These are phyloP conservation scores for Falciphora oryzae DNA, from an alignment of 2,329 filamentous ascomycete genomes.

Conservation along the genomic window DNA sequence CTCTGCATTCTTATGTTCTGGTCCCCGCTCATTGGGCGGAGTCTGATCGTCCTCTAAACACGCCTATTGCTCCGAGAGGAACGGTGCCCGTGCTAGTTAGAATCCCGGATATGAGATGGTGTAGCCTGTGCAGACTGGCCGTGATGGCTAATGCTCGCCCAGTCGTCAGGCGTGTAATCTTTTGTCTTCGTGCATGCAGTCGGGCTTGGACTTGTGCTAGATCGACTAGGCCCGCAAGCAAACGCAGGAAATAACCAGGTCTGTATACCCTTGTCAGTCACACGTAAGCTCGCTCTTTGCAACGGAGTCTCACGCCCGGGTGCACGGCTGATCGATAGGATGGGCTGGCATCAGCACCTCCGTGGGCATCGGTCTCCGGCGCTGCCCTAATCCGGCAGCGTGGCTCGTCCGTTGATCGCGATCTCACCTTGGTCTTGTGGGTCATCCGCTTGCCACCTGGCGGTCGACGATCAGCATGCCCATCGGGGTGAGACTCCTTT, in stretches of 20 bases:
- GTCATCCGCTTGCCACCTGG: not conserved
- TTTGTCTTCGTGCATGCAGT: not conserved
- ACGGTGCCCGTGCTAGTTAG: not conserved
- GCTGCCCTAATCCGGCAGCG: not conserved
- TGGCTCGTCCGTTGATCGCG: not conserved
- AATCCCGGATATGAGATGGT: no score
- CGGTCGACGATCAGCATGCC: not conserved
- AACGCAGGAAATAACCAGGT: not conserved
- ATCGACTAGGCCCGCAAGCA: not conserved
- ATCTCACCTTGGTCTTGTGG: not conserved
- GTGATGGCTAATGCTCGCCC: not conserved
- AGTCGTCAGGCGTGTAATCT: no score
- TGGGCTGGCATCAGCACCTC: no score
- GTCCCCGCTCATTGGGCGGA: no score
- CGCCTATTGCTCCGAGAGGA: no score
- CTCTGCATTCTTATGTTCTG: not conserved
- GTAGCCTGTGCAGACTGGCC: not conserved
- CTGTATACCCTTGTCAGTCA: not conserved
- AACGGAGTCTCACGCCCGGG: not conserved
- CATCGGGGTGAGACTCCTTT: not conserved
- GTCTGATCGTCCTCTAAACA: no score
- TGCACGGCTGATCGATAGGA: no score
- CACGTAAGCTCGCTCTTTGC: not conserved
- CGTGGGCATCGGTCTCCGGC: not conserved
- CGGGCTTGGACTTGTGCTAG: not conserved